Percentiles rank a stretch among this genome's conserved stretches.
Conservation (phyloP, 768 basidiomycete species). For the Tricholoma sp. region DNA sequence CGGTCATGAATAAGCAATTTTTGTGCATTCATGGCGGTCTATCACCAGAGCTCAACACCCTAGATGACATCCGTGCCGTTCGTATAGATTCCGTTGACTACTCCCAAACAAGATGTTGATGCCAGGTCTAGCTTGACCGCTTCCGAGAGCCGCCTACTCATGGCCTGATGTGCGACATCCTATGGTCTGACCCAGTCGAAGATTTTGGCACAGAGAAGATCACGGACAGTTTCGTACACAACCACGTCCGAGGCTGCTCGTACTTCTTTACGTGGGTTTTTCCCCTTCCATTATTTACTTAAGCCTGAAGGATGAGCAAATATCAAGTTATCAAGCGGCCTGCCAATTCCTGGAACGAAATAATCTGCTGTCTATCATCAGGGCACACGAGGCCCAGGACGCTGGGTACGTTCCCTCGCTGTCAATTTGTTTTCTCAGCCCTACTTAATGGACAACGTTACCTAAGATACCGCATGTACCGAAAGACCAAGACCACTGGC, state of each 20-base stretch:
- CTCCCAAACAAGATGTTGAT: neutral
- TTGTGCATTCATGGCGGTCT: conserved; percentile 97
- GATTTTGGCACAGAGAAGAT: conserved; percentile 96
- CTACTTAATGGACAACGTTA: neutral
- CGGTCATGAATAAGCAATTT: conserved; percentile 99
- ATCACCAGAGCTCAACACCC: conserved; percentile 90
- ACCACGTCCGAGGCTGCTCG: conserved; percentile 94
- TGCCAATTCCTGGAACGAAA: conserved; percentile 98
- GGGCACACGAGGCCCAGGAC: conserved; percentile 98
- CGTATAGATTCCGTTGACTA: conserved; percentile 21
- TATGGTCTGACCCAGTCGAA: conserved; percentile 98
- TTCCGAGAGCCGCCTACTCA: conserved; percentile 98
- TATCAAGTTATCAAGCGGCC: conserved; percentile 83
- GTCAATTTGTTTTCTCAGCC: neutral
- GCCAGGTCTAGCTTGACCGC: conserved; percentile 71
- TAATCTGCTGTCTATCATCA: conserved; percentile 92
- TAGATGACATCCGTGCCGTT: conserved; percentile 90
- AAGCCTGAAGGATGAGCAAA: neutral
- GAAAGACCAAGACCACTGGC: conserved; percentile 95
- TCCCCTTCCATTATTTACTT: neutral
- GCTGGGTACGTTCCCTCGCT: conserved; percentile 69
- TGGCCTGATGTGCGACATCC: conserved; percentile 96
- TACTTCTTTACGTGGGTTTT: conserved; percentile 72
- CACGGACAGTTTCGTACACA: conserved; percentile 87
- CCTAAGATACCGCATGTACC: conserved; percentile 92